Conservation (phyloP, 352 stramenopile species). For the Paralagenidium karlingii region DNA sequence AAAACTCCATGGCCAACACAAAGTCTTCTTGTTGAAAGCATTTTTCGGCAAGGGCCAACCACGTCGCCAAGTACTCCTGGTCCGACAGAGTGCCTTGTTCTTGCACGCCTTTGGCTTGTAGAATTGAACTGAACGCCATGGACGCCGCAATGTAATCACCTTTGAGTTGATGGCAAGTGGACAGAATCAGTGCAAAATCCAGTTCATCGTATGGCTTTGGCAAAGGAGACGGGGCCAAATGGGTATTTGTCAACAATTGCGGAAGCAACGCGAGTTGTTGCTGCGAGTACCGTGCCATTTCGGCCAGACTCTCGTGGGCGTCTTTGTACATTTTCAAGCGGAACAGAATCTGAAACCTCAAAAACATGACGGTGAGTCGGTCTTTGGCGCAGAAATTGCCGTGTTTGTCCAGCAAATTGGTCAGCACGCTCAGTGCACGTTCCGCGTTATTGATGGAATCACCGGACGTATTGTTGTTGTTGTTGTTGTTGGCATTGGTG, state of each 20-base stretch:
- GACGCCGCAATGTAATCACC: slow-evolving; percentile 43
- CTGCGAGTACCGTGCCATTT: slow-evolving; percentile 7
- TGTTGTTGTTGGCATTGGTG: no score
- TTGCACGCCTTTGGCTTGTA: slow-evolving; percentile 14
- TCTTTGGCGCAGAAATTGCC: slow-evolving; percentile 49
- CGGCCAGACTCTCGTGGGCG: slow-evolving; percentile 31
- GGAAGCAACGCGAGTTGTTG: background rate
- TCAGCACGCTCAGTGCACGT: slow-evolving; percentile 38
- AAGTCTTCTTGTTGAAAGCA: slow-evolving; percentile 62
- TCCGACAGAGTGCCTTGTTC: slow-evolving; percentile 22
- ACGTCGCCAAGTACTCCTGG: slow-evolving; percentile 39
- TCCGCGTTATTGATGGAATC: no score
- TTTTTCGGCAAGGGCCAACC: slow-evolving; percentile 36
- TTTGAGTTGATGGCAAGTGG: slow-evolving; percentile 47
- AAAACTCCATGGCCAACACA: slow-evolving; percentile 39
- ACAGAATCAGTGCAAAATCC: slow-evolving; percentile 52
- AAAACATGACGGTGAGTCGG: slow-evolving; percentile 30
- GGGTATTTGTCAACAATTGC: background rate
- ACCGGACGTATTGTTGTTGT: no score
- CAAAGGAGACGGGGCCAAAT: no score
- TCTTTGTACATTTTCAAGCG: slow-evolving; percentile 34
- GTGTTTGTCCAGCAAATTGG: slow-evolving; percentile 39
- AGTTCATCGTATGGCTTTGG: slow-evolving; percentile 21
- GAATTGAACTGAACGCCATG: slow-evolving; percentile 22
- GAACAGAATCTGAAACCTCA: slow-evolving; percentile 51